A percentile compares a stretch with the other conserved stretches of the same genome.
These are phyloP conservation scores for Mycena vitilis DNA, from an alignment of 768 basidiomycete species.

Conservation along the genomic window DNA sequence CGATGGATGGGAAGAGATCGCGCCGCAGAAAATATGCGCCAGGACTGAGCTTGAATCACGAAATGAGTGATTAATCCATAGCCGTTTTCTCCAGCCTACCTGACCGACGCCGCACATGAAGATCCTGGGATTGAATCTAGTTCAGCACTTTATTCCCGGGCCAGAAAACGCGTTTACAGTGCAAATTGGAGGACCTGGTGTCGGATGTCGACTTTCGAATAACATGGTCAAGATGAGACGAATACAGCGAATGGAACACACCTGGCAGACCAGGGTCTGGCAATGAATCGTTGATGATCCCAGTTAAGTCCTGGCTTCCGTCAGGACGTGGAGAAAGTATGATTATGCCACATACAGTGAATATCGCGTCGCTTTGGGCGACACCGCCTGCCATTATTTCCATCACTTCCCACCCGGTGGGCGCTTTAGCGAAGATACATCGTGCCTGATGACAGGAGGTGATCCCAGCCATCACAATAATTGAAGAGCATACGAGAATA, in stretches of 20 bases:
- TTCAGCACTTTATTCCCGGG: neutral
- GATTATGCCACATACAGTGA: slow-evolving; percentile 54
- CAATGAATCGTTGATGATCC: slow-evolving; percentile 59
- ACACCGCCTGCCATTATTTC: slow-evolving; percentile 73
- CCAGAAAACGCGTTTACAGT: slow-evolving; percentile 40
- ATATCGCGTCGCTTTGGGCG: slow-evolving; percentile 65
- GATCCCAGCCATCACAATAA: neutral
- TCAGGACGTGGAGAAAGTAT: neutral
- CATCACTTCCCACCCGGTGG: slow-evolving; percentile 81
- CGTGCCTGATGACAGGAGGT: slow-evolving; percentile 37
- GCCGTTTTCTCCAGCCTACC: neutral
- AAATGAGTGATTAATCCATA: neutral
- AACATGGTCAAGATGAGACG: slow-evolving; percentile 16
- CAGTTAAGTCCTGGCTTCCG: slow-evolving; percentile 59
- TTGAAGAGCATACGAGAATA: slow-evolving; percentile 46
- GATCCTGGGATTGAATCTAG: slow-evolving; percentile 37
- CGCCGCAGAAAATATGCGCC: slow-evolving; percentile 77
- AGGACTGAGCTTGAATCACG: slow-evolving; percentile 63
- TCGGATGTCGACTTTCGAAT: slow-evolving; percentile 54
- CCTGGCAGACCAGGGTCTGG: slow-evolving; percentile 59
- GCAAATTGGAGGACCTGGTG: slow-evolving; percentile 69
- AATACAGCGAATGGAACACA: slow-evolving; percentile 38
- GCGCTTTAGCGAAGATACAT: slow-evolving; percentile 64
- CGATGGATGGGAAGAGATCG: slow-evolving; percentile 69
- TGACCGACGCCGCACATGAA: slow-evolving; percentile 68